Conservation (phyloP, 257 asterid genomes). For the Ehretia macrophylla region DNA sequence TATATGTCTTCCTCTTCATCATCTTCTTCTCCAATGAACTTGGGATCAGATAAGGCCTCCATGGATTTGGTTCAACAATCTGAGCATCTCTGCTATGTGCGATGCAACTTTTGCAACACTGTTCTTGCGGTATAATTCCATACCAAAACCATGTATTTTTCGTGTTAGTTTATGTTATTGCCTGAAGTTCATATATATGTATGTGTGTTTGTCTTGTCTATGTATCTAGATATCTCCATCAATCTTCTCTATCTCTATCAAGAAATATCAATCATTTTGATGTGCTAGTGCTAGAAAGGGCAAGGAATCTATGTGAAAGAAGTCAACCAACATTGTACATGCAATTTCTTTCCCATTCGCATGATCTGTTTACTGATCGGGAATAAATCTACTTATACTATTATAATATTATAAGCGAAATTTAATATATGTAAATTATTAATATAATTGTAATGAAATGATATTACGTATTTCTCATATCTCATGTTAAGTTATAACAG, state of each 20-base stretch:
- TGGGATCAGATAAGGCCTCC: constrained; percentile 25
- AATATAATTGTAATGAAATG: too few relatives aligned
- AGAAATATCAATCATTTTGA: background rate
- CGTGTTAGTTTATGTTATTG: background rate
- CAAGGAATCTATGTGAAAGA: too few relatives aligned
- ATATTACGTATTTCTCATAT: too few relatives aligned
- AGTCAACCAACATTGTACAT: too few relatives aligned
- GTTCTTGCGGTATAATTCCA: constrained; percentile 75
- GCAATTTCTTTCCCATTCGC: too few relatives aligned
- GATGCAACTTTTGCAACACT: constrained; percentile 91
- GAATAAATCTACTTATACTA: too few relatives aligned
- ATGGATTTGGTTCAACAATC: constrained; percentile 76
- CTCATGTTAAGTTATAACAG: too few relatives aligned
- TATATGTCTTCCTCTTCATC: constrained; percentile 23
- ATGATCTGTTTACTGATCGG: too few relatives aligned
- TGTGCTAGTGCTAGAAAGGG: background rate
- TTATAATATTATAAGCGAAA: too few relatives aligned
- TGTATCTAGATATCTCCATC: background rate
- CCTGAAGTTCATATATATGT: background rate
- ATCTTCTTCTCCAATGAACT: constrained; percentile 27
- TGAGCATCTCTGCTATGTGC: constrained; percentile 91
- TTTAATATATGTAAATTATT: too few relatives aligned
- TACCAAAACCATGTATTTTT: constrained; percentile 1
- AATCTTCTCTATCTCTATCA: background rate
- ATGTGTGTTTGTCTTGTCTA: too few relatives aligned